Evolutionary conservation across 305 asterid species (phyloP).

Genomic region (Solanum hybrid): DNA sequence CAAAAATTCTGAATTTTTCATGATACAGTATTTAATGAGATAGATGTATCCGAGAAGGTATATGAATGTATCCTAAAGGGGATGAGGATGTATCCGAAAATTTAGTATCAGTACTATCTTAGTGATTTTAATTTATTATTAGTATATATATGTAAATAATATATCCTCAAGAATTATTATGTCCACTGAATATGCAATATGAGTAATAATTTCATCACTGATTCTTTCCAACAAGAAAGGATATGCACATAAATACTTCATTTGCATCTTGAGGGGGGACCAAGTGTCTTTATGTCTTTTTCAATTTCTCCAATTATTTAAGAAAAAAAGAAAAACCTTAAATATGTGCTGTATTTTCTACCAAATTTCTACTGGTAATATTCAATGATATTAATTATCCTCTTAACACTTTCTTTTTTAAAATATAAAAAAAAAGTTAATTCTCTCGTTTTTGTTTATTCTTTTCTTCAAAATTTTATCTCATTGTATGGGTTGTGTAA

Average conservation of each 20-base stretch:
- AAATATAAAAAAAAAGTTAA: not conserved
- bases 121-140: too few relatives aligned
- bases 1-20: too few relatives aligned
- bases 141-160: too few relatives aligned
- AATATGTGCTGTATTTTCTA: not conserved
- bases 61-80: not conserved
- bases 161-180: not conserved
- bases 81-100: too few relatives aligned
- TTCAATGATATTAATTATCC: not conserved
- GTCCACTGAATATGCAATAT: not conserved
- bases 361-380: not conserved
- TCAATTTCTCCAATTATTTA: not conserved
- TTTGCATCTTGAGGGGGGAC: not conserved
- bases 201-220: not conserved
- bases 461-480: not conserved
- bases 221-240: not conserved
- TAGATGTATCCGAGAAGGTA: too few relatives aligned
- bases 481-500: not conserved
- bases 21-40: accelerated
- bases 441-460: not conserved
- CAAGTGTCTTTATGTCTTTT: not conserved
- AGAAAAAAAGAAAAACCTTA: too few relatives aligned
- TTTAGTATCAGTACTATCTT: too few relatives aligned
- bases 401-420: not conserved
- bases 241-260: not conserved